A percentile compares a stretch with the other conserved stretches of the same genome.
Evolutionary conservation across 495 filamentous ascomycete genomes (phyloP).

Genomic region (Penicillium diatomitis): DNA sequence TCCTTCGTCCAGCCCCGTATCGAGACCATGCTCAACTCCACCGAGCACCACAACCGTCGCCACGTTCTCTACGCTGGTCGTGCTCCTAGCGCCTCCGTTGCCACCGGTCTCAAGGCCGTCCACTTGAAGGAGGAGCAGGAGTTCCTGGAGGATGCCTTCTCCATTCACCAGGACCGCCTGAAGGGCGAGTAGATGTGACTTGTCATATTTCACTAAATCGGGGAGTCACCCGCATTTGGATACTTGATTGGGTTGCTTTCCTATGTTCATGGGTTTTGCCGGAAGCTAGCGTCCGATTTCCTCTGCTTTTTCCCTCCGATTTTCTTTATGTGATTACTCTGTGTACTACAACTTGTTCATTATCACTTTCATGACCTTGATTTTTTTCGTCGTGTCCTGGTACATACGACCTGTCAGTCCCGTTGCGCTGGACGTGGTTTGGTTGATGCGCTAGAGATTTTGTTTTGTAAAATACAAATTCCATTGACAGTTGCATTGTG

Average conservation of each 20-base stretch:
- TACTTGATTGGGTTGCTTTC: slow-evolving; percentile 14
- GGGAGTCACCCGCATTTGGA: slow-evolving; percentile 1
- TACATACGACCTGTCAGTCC: slow-evolving; percentile 23
- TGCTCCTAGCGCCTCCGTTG: slow-evolving; percentile 80
- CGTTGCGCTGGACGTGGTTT: slow-evolving; percentile 14
- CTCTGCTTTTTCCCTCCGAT: too few species aligned
- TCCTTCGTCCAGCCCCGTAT: slow-evolving; percentile 90
- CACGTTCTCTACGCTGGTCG: slow-evolving; percentile 97
- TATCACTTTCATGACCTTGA: slow-evolving; percentile 21
- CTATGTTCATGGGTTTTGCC: slow-evolving; percentile 21
- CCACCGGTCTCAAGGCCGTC: slow-evolving; percentile 79
- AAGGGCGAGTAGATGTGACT: slow-evolving; percentile 42
- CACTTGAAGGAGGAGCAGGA: slow-evolving; percentile 94
- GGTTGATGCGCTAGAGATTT: slow-evolving; percentile 17
- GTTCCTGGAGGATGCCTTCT: slow-evolving; percentile 67
- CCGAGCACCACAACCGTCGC: slow-evolving; percentile 80
- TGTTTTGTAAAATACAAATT: slow-evolving; percentile 25
- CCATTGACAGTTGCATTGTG: slow-evolving; percentile 8
- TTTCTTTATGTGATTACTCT: slow-evolving; percentile 6
- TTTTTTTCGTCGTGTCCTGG: slow-evolving; percentile 18
- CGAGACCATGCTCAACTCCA: slow-evolving; percentile 89
- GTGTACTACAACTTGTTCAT: slow-evolving; percentile 15
- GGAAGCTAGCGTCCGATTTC: slow-evolving; percentile 25
- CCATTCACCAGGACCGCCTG: slow-evolving; percentile 47
- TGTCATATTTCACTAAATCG: slow-evolving; percentile 3